phyloP scores from a whole-genome alignment of 768 basidiomycete genomes.

The Lactifluus rugatus region DNA sequence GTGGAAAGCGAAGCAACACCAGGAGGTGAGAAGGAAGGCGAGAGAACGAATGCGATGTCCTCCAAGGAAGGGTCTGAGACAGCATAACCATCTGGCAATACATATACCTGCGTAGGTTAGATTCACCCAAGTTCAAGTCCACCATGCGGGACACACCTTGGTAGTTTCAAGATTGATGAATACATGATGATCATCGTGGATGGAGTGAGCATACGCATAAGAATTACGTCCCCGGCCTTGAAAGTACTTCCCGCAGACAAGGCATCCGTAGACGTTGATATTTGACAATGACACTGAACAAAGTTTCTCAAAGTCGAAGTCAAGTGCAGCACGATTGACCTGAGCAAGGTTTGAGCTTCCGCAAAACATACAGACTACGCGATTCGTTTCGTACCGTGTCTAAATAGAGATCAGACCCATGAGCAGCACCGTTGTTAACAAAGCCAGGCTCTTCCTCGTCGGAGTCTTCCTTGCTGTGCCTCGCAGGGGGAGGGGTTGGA shows the following conservation, averaged over 20 bases:
- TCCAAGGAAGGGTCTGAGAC: constrained; percentile 95
- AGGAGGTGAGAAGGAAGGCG: constrained; percentile 69
- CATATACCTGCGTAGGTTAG: constrained; percentile 61
- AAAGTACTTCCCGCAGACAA: constrained; percentile 98
- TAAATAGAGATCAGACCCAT: constrained; percentile 81
- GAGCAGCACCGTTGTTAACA: constrained; percentile 25
- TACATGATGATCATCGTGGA: constrained; percentile 97
- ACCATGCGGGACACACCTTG: constrained; percentile 48
- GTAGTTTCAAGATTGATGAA: constrained; percentile 93
- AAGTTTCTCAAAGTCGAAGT: constrained; percentile 99
- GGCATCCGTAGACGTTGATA: constrained; percentile 95
- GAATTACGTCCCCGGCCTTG: constrained; percentile 91
- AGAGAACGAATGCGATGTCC: constrained; percentile 86
- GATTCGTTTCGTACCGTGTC: constrained; percentile 69
- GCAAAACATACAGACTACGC: constrained; percentile 14
- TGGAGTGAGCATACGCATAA: constrained; percentile 94
- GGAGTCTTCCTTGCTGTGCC: constrained; percentile 12
- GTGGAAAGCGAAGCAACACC: constrained; percentile 49
- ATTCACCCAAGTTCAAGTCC: constrained; percentile 4
- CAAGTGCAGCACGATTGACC: constrained; percentile 85
- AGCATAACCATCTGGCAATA: constrained; percentile 92
- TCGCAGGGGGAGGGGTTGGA: background rate
- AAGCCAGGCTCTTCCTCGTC: constrained; percentile 24
- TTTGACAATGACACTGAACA: constrained; percentile 95
- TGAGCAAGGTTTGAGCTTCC: constrained; percentile 26